Evolutionary conservation across 2,329 filamentous ascomycete genomes (phyloP).

Genomic region (Cladosporium velox): DNA sequence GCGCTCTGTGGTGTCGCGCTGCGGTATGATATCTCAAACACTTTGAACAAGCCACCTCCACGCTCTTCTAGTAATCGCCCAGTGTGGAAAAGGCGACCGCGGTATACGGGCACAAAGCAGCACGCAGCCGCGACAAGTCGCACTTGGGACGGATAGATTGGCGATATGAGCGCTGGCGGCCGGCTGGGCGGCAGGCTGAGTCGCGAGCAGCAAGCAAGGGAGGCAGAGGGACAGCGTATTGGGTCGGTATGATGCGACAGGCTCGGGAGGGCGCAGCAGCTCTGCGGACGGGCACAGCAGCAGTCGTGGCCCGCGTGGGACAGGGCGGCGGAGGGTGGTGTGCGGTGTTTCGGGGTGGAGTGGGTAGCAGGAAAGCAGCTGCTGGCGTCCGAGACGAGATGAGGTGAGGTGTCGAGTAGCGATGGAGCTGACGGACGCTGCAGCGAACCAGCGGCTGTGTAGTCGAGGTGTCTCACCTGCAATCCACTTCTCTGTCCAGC

Average conservation of each 20-base stretch:
- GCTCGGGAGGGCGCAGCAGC: constrained; percentile 10
- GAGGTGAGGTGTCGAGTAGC: constrained; percentile 3
- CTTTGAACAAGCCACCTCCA: constrained; percentile 9
- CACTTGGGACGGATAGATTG: constrained; percentile 22
- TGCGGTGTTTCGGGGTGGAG: constrained; percentile 2
- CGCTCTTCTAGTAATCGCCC: constrained; percentile 21
- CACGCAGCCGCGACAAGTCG: constrained; percentile 17
- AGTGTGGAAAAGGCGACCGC: constrained; percentile 11
- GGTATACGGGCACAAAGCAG: constrained; percentile 11
- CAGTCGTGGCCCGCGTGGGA: constrained; percentile 18
- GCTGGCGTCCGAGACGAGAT: constrained; percentile 2
- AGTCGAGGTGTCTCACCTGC: constrained; percentile 8
- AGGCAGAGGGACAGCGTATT: constrained; percentile 14
- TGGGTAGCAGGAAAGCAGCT: constrained; percentile 7
- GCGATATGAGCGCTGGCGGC: constrained; percentile 9
- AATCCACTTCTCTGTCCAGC: background rate
- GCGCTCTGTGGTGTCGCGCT: constrained; percentile 1
- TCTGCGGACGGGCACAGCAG: constrained; percentile 15
- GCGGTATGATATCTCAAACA: constrained; percentile 15
- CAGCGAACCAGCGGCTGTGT: constrained; percentile 11
- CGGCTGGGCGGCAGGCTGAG: constrained; percentile 11
- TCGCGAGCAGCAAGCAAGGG: constrained; percentile 21
- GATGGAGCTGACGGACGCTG: constrained; percentile 9
- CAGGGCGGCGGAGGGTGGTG: constrained; percentile 7
- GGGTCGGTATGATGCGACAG: constrained; percentile 14